These are phyloP conservation scores for Smallanthus sonchifolius DNA, from an alignment of 129 eudicot species.

Conservation along the genomic window DNA sequence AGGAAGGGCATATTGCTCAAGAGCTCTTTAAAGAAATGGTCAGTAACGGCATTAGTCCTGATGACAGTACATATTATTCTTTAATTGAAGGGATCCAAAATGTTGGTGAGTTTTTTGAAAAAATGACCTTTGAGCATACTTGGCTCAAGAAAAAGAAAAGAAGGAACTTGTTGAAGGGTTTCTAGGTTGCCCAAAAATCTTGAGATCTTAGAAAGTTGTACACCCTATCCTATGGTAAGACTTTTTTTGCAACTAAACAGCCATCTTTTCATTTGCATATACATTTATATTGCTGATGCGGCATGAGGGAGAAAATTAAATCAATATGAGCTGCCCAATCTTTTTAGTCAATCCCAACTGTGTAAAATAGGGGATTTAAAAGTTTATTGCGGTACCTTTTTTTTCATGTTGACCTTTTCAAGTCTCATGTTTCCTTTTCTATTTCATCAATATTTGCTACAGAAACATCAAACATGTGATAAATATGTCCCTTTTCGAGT, in stretches of 20 bases:
- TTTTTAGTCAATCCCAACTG: background rate
- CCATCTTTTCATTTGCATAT: background rate
- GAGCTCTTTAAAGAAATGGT: conserved; percentile 63
- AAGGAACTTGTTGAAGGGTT: background rate
- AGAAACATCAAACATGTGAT: background rate
- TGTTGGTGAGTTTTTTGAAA: conserved; percentile 37
- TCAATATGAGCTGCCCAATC: background rate
- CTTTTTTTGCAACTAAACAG: background rate
- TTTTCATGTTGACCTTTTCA: too few relatives aligned
- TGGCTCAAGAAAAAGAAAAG: background rate
- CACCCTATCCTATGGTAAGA: background rate
- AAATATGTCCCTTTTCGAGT: background rate
- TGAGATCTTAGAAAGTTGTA: conserved; percentile 4
- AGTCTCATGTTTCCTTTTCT: background rate
- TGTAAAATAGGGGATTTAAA: background rate
- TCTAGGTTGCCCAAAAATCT: conserved; percentile 10
- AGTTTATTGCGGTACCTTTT: background rate
- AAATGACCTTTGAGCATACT: conserved; percentile 14
- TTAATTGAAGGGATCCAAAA: conserved; percentile 51
- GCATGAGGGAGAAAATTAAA: background rate
- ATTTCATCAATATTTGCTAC: background rate
- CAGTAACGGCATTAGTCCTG: conserved; percentile 57
- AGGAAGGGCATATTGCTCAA: conserved; percentile 46
- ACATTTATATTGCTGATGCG: background rate
- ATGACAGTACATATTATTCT: conserved; percentile 51